A percentile compares a stretch with the other conserved stretches of the same genome.
phyloP scores from a whole-genome alignment of 176 grass and related monocot species.

The Echinochloa phyllopogon region DNA sequence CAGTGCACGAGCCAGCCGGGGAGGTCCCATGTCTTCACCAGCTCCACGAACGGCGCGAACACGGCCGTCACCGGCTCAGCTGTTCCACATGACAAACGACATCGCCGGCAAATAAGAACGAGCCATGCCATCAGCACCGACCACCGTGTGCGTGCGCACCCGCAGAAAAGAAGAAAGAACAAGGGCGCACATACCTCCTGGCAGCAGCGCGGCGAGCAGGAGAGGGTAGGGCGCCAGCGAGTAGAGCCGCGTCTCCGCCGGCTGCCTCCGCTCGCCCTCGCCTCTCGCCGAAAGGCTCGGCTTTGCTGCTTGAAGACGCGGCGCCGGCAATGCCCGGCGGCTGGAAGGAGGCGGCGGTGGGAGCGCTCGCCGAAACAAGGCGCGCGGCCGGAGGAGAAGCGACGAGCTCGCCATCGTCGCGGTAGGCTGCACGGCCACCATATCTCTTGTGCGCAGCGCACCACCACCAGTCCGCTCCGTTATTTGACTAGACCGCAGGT shows the following conservation, averaged over 20 bases:
- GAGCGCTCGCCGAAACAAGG: neutral
- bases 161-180: neutral
- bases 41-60: constrained; percentile 81
- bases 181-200: constrained; percentile 51
- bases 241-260: constrained; percentile 47
- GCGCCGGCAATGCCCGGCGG: constrained; percentile 16
- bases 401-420: constrained; percentile 59
- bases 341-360: neutral
- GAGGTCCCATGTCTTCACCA: constrained; percentile 75
- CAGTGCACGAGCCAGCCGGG: constrained; percentile 94
- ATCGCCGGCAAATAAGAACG: neutral
- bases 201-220: constrained; percentile 68
- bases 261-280: constrained; percentile 24
- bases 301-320: neutral
- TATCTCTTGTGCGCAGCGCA: constrained; percentile 4
- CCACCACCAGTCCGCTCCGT: neutral
- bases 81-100: neutral
- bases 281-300: neutral
- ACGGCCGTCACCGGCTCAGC: constrained; percentile 57
- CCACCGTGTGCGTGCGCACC: neutral
- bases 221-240: constrained; percentile 78
- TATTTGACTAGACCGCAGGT: too few relatives aligned
- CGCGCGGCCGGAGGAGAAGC: constrained; percentile 42
- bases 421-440: constrained; percentile 35
- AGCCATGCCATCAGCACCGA: neutral